These are phyloP conservation scores for Suillus bovinus DNA, from an alignment of 768 basidiomycete species.

Conservation along the genomic window DNA sequence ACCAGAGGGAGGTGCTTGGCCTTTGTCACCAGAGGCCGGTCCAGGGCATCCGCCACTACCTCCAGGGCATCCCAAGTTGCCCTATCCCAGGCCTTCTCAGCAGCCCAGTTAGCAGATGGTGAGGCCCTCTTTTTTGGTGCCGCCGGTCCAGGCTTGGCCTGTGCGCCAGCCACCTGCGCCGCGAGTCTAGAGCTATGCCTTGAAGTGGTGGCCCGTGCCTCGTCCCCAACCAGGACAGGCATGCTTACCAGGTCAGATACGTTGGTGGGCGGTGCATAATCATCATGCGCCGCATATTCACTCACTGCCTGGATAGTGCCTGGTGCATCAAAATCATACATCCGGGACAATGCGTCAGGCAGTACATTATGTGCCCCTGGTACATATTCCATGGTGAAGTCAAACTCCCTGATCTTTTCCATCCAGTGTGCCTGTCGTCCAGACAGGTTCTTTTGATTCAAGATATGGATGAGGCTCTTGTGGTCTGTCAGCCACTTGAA, in stretches of 20 bases:
- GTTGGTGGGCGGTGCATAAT: not conserved
- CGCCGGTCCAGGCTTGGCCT: no score
- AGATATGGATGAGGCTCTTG: slow-evolving; percentile 25
- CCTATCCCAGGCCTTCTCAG: no score
- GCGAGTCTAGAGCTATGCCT: no score
- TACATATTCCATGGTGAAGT: slow-evolving; percentile 31
- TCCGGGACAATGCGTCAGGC: slow-evolving; percentile 26
- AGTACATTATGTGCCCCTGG: slow-evolving; percentile 27
- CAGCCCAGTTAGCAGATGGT: no score
- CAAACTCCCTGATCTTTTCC: slow-evolving; percentile 29
- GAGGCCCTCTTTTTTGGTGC: no score
- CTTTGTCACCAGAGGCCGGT: no score
- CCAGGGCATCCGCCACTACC: no score
- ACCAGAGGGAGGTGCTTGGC: no score
- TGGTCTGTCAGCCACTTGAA: slow-evolving; percentile 36
- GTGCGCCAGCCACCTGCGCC: no score
- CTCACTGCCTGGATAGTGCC: not conserved
- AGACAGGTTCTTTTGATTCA: slow-evolving; percentile 34
- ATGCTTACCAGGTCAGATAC: not conserved
- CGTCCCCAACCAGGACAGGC: slow-evolving; percentile 4
- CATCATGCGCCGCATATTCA: not conserved
- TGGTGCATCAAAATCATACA: slow-evolving; percentile 11
- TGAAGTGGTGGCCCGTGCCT: not conserved
- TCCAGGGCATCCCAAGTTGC: no score
- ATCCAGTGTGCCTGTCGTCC: slow-evolving; percentile 38